Evolutionary conservation across 2,329 filamentous ascomycete genomes (phyloP).

Genomic region (Furcasterigmium furcatum): DNA sequence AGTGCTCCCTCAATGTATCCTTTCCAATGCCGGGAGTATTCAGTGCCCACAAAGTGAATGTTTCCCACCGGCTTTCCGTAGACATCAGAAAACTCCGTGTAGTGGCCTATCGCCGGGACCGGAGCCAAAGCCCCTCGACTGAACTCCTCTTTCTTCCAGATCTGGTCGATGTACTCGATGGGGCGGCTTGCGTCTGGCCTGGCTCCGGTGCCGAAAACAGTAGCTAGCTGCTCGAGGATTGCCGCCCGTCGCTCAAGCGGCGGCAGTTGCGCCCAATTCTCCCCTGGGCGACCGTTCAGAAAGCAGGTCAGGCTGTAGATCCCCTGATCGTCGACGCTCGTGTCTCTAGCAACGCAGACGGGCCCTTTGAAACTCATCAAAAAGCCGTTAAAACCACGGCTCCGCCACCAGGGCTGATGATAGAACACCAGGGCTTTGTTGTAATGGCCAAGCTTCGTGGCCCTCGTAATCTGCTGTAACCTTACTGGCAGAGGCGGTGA

Average conservation of each 20-base stretch:
- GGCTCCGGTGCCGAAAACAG: conserved; percentile 18
- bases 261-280: conserved; percentile 26
- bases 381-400: conserved; percentile 30
- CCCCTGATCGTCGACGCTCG: conserved; percentile 23
- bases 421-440: conserved; percentile 36
- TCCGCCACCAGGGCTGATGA: conserved; percentile 26
- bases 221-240: conserved; percentile 28
- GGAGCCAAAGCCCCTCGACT: conserved; percentile 29
- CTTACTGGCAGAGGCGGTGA: conserved; percentile 35
- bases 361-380: conserved; percentile 37
- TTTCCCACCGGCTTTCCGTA: conserved; percentile 30
- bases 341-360: conserved; percentile 34
- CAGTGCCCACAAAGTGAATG: conserved; percentile 47
- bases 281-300: conserved; percentile 31
- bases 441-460: conserved; percentile 37
- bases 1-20: conserved; percentile 51
- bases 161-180: conserved; percentile 25
- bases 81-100: conserved; percentile 18
- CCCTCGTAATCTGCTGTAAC: conserved; percentile 27
- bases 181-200: conserved; percentile 17
- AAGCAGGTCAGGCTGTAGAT: conserved; percentile 36
- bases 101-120: conserved; percentile 24
- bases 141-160: conserved; percentile 27
- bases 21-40: conserved; percentile 44
- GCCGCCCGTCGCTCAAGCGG: conserved; percentile 21